Evolutionary conservation across 176 grass and related monocot species (phyloP), one percentile per base, ranked within the genome.

Genomic region (Aegilops umbellulata): DNA sequence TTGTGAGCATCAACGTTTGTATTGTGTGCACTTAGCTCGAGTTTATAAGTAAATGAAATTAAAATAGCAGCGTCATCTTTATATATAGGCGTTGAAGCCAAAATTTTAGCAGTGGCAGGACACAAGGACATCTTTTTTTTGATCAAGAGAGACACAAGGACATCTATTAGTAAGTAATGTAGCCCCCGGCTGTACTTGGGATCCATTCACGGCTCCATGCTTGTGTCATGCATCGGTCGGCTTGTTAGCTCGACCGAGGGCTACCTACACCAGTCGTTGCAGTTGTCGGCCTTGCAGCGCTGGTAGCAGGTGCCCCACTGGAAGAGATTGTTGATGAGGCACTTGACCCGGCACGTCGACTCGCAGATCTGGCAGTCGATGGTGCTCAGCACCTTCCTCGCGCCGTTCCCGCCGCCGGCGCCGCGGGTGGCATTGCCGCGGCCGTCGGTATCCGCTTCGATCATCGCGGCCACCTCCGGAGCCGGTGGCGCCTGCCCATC

Each of bases 331-430:
- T 84, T 90, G 75, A 90, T 44, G 75, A 90, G 89, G 80, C 84
- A 87, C 89, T 90, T 90, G 24, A 87, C 84, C 16, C 89, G 73
- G 80, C 89, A 90, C 44, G 89, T 87, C 66, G 89, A 80, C 57
- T 90, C 85, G 85, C 89, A 90, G 89, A 87, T 90, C 84, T 87
- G 85, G 68, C 89, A 87, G 89, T 84, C 89, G 80, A 90, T 80
- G 80, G 44, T 65, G 89, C 89, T 90, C 84, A 77, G 20, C 73
- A 87, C 74, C 80, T 90, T 81, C 57, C 25, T 74, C 57, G 6
- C 57, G 53, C 11, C 4, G 7, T 25, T 32, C 3, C 49, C 49
- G 6, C 5, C 5, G 49, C 23, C 86, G 27, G 34, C 55, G 53
- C 75, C 77, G 11, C 78, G 70, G 4, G 83, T 85, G 32, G 62